Conservation (phyloP, 805 yeast species). For the Metschnikowia arizonensis region DNA sequence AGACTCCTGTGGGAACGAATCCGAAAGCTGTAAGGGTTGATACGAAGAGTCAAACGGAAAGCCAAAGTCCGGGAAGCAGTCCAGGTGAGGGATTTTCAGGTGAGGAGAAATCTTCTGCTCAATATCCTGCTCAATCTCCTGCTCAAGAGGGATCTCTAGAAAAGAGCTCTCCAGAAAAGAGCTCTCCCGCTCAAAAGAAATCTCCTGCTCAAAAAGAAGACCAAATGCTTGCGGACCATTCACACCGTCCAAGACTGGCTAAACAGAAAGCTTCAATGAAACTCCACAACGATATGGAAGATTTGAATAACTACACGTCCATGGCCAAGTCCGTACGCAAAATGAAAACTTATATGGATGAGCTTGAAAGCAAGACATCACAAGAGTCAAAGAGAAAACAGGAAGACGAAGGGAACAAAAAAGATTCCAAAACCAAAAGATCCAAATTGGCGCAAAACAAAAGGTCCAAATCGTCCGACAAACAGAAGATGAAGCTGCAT, state of each 20-base stretch:
- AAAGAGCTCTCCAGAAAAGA: neutral
- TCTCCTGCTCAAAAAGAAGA: too few relatives aligned
- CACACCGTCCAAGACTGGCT: constrained; percentile 48
- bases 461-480: neutral
- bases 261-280: constrained; percentile 61
- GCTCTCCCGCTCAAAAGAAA: neutral
- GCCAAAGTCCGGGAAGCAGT: too few relatives aligned
- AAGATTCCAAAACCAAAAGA: neutral
- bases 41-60: neutral
- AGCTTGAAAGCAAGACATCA: constrained; percentile 22
- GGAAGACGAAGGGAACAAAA: neutral
- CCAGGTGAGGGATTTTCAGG: too few relatives aligned
- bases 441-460: neutral
- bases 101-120: too few relatives aligned
- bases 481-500: neutral
- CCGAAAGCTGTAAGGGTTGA: neutral
- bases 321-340: constrained; percentile 41
- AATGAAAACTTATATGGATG: constrained; percentile 35
- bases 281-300: constrained; percentile 65
- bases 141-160: too few relatives aligned
- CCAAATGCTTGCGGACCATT: neutral
- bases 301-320: constrained; percentile 59
- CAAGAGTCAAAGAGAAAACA: constrained; percentile 3
- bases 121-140: too few relatives aligned
- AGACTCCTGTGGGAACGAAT: neutral